Evolutionary conservation across 495 filamentous ascomycete genomes (phyloP), one percentile per base, ranked within the genome.

Genomic region (Penicillium coffeae): DNA sequence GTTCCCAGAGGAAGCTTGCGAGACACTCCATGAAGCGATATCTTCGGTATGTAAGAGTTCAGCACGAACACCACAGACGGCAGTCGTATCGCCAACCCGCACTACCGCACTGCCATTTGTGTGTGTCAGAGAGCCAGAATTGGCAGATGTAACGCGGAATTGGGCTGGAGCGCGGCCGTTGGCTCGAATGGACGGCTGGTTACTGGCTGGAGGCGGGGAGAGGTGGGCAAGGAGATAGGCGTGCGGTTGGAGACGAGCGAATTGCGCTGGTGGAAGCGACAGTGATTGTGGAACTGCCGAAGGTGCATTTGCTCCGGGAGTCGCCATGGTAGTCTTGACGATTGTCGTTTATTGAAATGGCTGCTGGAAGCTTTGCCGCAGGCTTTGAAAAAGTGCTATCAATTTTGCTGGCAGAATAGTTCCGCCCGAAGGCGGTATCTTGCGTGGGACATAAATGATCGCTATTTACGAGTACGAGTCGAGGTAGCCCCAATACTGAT

Each of bases 181-280:
- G 55, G 89, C 85, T 53, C 92, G 86, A 27, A 77, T 67, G 14
- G 82, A 70, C n/a, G 80, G 68, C 3, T 79, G 68, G 27, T 72
- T 70, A 48, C 71, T 70, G n/a, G 77, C 57, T 25, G 72, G 54
- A 20, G 79, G 60, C n/a, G 82, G 77, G 32, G 83, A 74, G 50
- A 98, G 86, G 60, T 90, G 90, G 21, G 88, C 86, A 62, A 90
- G 86, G 42, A 97, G 90, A 75, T 86, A 97, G 25, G 88, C 83
- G 52, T 84, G 81, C 7, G 93, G 93, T 48, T 90, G 85, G 65
- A 98, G 83, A 50, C 90, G 90, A 48, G 90, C 90, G 65, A 95
- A 95, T 59, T 88, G 87, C 22, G 81, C 78, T 38, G 85, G 84
- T 0, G 93, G 83, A 47, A 96, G 85, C 38, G 84, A 81, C 45